phyloP scores from a whole-genome alignment of 2,329 filamentous ascomycete genomes.

The Diplodia intermedia region DNA sequence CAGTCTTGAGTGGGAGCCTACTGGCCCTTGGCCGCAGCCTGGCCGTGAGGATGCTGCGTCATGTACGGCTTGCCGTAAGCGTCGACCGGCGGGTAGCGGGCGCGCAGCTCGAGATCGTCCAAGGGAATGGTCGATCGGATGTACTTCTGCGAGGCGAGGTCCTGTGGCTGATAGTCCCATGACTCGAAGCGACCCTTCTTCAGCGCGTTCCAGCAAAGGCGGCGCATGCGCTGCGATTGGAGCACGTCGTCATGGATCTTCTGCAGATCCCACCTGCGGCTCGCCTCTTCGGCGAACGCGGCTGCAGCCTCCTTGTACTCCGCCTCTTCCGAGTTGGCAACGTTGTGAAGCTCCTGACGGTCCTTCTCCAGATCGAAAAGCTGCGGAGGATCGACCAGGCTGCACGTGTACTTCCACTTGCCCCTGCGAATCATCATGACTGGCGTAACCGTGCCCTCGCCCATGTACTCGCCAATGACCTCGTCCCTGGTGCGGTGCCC shows the following conservation, averaged over 20 bases:
- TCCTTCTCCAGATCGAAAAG: constrained; percentile 81
- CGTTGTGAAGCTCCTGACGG: constrained; percentile 77
- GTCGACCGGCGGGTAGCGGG: constrained; percentile 70
- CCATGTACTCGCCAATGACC: constrained; percentile 94
- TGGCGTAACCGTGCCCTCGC: constrained; percentile 86
- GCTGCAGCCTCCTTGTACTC: constrained; percentile 53
- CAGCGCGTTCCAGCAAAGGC: constrained; percentile 80
- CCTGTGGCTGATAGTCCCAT: constrained; percentile 84
- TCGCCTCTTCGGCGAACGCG: constrained; percentile 76
- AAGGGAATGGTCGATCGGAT: constrained; percentile 84
- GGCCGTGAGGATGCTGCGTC: constrained; percentile 44
- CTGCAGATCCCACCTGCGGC: constrained; percentile 79
- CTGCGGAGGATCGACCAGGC: constrained; percentile 81
- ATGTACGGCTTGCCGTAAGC: constrained; percentile 49
- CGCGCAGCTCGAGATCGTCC: constrained; percentile 78
- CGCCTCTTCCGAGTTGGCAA: constrained; percentile 57
- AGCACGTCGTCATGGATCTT: constrained; percentile 77
- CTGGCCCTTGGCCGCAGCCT: constrained; percentile 46
- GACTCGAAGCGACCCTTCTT: constrained; percentile 76
- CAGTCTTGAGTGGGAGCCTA: constrained; percentile 31
- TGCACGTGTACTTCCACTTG: constrained; percentile 89
- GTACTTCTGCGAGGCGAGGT: constrained; percentile 75
- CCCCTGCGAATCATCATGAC: constrained; percentile 94
- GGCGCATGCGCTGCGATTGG: constrained; percentile 77
- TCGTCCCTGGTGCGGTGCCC: constrained; percentile 66